Percentiles rank a stretch among this genome's conserved stretches.
Conservation (phyloP, 305 asterid genomes). For the Fraxinus platypoda region DNA sequence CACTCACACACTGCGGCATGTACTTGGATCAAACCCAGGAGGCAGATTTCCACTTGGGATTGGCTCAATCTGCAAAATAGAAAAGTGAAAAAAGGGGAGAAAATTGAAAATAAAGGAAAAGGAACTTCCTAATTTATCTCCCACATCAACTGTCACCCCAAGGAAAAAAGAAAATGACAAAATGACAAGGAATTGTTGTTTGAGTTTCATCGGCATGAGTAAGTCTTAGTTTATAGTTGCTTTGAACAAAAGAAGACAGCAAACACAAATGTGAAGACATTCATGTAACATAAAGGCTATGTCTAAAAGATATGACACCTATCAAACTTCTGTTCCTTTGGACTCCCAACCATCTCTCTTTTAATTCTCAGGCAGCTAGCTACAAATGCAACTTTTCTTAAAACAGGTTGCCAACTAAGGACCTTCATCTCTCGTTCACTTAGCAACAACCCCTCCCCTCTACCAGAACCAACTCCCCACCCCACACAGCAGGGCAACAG, state of each 20-base stretch:
- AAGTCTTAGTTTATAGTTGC: neutral
- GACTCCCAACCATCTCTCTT: constrained; percentile 6
- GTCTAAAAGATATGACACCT: neutral
- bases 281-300: neutral
- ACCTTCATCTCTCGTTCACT: neutral
- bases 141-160: constrained; percentile 25
- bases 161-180: neutral
- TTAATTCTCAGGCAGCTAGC: neutral
- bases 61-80: constrained; percentile 83
- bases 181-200: neutral
- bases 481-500: neutral
- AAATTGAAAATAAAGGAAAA: constrained; percentile 23
- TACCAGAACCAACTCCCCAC: neutral
- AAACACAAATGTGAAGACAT: neutral
- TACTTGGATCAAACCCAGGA: constrained; percentile 89
- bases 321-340: neutral
- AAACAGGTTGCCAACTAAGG: neutral
- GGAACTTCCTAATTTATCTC: constrained; percentile 12
- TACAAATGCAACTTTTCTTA: neutral
- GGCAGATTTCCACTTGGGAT: constrained; percentile 90
- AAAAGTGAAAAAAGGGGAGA: constrained; percentile 25
- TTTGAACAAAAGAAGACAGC: neutral
- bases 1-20: constrained; percentile 98
- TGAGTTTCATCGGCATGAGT: neutral
- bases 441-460: neutral